Percentiles rank a stretch among this genome's conserved stretches.
Evolutionary conservation across 2,329 filamentous ascomycete species (phyloP).

Genomic region (Phialophora expanda): DNA sequence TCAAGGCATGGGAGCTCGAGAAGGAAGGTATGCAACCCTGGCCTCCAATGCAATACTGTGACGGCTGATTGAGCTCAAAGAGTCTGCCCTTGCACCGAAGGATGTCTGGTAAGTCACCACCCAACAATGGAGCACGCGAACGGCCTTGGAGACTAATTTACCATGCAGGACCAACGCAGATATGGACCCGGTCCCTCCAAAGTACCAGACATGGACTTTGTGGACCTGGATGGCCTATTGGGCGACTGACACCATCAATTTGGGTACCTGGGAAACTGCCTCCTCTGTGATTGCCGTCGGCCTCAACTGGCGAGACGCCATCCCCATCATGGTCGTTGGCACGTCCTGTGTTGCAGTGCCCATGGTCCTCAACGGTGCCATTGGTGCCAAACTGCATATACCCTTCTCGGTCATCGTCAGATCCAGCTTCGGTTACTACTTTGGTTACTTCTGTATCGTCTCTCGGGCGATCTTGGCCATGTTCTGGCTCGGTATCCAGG

Average conservation of each 20-base stretch:
- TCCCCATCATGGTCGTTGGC: conserved; percentile 33
- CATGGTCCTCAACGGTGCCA: conserved; percentile 58
- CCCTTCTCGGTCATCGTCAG: conserved; percentile 64
- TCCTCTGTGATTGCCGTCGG: conserved; percentile 58
- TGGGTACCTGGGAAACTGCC: conserved; percentile 60
- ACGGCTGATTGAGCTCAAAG: conserved; percentile 26
- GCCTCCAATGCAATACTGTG: not conserved
- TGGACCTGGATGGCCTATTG: conserved; percentile 52
- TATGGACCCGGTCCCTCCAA: conserved; percentile 50
- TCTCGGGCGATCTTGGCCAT: conserved; percentile 60
- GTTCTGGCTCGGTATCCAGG: conserved; percentile 58
- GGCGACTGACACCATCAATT: conserved; percentile 49
- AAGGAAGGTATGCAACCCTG: conserved; percentile 46
- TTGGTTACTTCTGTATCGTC: conserved; percentile 61
- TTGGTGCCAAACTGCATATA: conserved; percentile 53
- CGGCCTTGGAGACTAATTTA: conserved; percentile 43
- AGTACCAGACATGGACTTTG: conserved; percentile 33
- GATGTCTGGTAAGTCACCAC: conserved; percentile 50
- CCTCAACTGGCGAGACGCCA: conserved; percentile 54
- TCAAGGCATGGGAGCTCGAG: conserved; percentile 55
- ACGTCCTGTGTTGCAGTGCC: conserved; percentile 41
- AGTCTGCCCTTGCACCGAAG: conserved; percentile 54
- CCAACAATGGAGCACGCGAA: too few species aligned
- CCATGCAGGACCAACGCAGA: conserved; percentile 57
- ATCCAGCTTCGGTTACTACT: conserved; percentile 63